These are phyloP conservation scores for Fraxinus anomala DNA, from an alignment of 257 asterid species.

Conservation along the genomic window DNA sequence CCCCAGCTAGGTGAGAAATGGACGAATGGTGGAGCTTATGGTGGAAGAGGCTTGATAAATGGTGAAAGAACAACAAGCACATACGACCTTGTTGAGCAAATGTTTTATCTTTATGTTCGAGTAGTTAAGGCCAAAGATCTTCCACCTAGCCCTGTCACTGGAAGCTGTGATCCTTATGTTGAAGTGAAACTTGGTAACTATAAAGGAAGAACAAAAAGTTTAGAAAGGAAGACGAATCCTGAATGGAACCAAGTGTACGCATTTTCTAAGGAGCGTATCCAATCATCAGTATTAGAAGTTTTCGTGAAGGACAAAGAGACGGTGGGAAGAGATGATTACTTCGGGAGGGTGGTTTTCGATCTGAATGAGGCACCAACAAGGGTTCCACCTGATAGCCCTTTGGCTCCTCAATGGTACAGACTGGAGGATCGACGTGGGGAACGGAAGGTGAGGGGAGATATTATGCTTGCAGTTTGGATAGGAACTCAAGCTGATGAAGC, in stretches of 20 bases:
- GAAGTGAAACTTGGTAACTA: neutral
- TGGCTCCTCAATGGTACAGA: no score
- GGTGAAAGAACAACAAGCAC: slow-evolving; percentile 45
- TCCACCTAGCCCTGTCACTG: neutral
- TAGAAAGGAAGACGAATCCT: neutral
- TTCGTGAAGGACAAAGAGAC: no score
- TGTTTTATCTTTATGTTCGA: neutral
- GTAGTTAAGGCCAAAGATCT: neutral
- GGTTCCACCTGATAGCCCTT: no score
- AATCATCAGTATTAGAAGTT: neutral
- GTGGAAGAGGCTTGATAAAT: slow-evolving; percentile 55
- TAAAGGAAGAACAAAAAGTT: neutral
- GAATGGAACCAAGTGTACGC: neutral
- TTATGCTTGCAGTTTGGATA: no score
- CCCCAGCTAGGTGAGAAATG: slow-evolving; percentile 47
- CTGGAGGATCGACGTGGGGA: no score
- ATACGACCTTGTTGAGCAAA: neutral
- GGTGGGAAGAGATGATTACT: no score
- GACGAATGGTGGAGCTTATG: slow-evolving; percentile 21
- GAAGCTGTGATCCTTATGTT: neutral
- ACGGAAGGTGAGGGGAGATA: no score
- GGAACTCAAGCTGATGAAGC: no score
- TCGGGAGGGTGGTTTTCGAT: no score
- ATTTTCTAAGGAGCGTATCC: neutral
- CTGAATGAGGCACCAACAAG: no score